Evolutionary conservation across 495 filamentous ascomycete species (phyloP).

Genomic region (Xanthoparmelia taractica): DNA sequence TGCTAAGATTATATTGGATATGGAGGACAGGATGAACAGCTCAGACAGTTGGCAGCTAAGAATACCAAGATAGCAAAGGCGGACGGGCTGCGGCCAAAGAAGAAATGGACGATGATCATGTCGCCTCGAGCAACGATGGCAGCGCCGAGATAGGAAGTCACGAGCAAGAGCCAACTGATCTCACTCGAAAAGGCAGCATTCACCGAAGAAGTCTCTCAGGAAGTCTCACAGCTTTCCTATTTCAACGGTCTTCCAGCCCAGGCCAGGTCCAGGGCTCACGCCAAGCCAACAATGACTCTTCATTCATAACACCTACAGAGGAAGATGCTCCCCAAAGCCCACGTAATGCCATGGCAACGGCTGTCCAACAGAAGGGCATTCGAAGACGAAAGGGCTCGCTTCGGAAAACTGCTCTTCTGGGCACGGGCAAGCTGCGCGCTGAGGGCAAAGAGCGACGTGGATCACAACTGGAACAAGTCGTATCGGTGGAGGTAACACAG

Average conservation of each 20-base stretch:
- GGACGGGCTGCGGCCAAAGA: slow-evolving; percentile 1
- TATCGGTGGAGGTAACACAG: slow-evolving; percentile 37
- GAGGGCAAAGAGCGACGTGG: slow-evolving; percentile 30
- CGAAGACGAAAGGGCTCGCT: slow-evolving; percentile 71
- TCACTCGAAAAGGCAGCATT: slow-evolving; percentile 30
- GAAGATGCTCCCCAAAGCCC: slow-evolving; percentile 27
- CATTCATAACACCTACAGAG: slow-evolving; percentile 6
- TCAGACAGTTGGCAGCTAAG: background rate
- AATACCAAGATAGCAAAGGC: slow-evolving; percentile 6
- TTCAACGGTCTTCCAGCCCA: slow-evolving; percentile 26
- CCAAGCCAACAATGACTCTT: slow-evolving; percentile 26
- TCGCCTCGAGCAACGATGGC: slow-evolving; percentile 10
- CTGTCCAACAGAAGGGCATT: slow-evolving; percentile 58
- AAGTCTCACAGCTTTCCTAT: slow-evolving; percentile 52
- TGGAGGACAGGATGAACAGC: slow-evolving; percentile 5
- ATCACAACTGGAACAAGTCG: slow-evolving; percentile 36
- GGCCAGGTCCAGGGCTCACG: background rate
- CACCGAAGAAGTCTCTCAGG: slow-evolving; percentile 62
- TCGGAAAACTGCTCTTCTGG: slow-evolving; percentile 70
- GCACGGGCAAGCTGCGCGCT: slow-evolving; percentile 55
- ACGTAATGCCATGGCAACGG: slow-evolving; percentile 47
- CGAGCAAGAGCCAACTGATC: slow-evolving; percentile 14
- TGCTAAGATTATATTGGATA: background rate
- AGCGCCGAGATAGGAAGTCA: slow-evolving; percentile 13
- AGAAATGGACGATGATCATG: slow-evolving; percentile 16